Evolutionary conservation across 2,329 filamentous ascomycete species (phyloP).

Genomic region (Triangularia verruculosa): DNA sequence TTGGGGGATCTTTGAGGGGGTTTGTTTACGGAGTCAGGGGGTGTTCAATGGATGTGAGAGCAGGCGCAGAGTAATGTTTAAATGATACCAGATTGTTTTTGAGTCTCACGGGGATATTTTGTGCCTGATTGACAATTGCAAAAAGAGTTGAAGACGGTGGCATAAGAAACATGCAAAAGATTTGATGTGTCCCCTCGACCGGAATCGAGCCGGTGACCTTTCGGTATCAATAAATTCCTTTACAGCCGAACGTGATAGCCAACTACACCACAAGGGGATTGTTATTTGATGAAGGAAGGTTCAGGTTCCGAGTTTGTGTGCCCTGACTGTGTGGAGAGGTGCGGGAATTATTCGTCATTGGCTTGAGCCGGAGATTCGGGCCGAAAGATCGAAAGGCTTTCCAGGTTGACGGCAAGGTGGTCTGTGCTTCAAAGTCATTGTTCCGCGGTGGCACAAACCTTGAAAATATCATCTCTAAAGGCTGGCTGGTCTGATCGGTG

Average conservation of each 20-base stretch:
- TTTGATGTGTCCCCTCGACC: slow-evolving; percentile 21
- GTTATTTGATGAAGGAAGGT: background rate
- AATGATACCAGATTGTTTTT: background rate
- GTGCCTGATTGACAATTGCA: background rate
- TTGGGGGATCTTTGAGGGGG: slow-evolving; percentile 1
- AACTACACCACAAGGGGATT: slow-evolving; percentile 28
- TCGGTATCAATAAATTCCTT: slow-evolving; percentile 25
- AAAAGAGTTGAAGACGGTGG: background rate
- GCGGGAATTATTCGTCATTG: background rate
- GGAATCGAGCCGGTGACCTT: slow-evolving; percentile 27
- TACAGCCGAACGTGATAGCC: slow-evolving; percentile 27
- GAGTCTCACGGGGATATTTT: background rate
- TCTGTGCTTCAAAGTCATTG: background rate
- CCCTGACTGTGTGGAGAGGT: background rate
- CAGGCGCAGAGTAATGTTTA: background rate
- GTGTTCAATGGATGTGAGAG: background rate
- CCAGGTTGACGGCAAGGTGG: background rate
- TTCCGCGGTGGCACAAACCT: no score
- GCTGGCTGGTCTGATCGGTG: no score
- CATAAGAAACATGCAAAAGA: slow-evolving; percentile 3
- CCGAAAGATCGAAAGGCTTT: background rate
- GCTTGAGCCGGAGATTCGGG: background rate
- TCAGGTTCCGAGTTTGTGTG: background rate
- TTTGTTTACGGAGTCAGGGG: background rate
- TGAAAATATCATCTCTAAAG: no score